Base-by-base conservation (phyloP, 805 yeast genomes). In the Priceomyces fermenticarens region DNA sequence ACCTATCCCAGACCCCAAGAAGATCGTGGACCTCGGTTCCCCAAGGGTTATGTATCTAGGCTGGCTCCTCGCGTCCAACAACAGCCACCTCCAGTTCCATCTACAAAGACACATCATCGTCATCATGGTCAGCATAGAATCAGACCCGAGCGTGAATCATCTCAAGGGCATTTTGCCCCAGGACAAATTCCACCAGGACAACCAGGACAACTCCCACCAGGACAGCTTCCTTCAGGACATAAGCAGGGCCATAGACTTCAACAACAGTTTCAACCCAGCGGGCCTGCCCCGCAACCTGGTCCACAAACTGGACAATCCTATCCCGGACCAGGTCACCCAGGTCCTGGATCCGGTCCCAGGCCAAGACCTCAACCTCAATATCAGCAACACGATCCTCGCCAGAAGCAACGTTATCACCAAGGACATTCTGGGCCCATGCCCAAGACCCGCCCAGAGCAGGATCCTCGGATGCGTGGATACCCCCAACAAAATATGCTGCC, bases 51-150 rank as follows among this genome's bases (percentile, higher is more conserved):
- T 20, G 25, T 20, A 20, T 20, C 25, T 5, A 20, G 25, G 25
- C 25, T 20, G 25, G 25, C 25, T 20, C 25, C 25, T 20, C 25
- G 25, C 8, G 25, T 20, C 8, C 25, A 5, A 8, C 25, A 20
- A 8, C 25, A 20, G 8, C 25, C 25, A 20, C 25, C 25, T 20
- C 25, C 25, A 20, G 25, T 20, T 20, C 15, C n/a, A 15, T 9
- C 20, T 15, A 7, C 27, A 30, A 17, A 25, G 20, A 23, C 10
- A 28, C 40, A 38, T 13, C 35, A 16, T 10, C 30, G 13, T 13
- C 42, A 39, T 11, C 30, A 25, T 11, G 12, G 28, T 15, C 36
- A 16, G 15, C 30, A 3, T 13, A 40, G 36, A 10, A 17, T 10
- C 4, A 23, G 10, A 32, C 35, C 23, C 3, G 27, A 32, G 23